A percentile compares a stretch with the other conserved stretches of the same genome.
Conservation (phyloP, 257 asterid genomes). For the Scutellaria galericulata region DNA sequence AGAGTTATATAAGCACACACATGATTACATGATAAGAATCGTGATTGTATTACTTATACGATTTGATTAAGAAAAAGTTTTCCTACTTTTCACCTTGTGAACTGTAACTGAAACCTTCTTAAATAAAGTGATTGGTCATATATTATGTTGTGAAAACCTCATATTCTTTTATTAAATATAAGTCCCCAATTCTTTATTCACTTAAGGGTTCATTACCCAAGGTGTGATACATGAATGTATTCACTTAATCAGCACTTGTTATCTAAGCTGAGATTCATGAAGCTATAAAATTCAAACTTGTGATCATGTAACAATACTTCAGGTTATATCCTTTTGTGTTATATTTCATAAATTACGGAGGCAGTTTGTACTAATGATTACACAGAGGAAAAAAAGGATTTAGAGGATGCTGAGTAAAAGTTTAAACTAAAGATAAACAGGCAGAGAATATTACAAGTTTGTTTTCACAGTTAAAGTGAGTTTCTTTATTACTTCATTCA, state of each 20-base stretch:
- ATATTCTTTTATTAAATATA: not conserved
- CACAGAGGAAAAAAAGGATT: not conserved
- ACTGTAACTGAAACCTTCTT: not conserved
- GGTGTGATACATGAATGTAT: conserved; percentile 8
- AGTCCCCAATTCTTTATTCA: not conserved
- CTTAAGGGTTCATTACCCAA: not conserved
- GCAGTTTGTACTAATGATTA: conserved; percentile 10
- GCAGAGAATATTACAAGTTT: not conserved
- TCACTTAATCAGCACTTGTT: not conserved
- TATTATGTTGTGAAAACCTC: conserved; percentile 5
- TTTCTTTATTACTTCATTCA: not conserved
- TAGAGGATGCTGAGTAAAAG: not conserved
- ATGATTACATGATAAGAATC: not conserved
- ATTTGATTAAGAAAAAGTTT: not conserved
- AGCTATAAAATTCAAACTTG: not conserved
- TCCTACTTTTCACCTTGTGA: not conserved
- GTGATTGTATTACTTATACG: not conserved
- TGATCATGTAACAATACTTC: not conserved
- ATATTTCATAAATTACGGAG: conserved; percentile 1
- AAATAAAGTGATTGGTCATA: not conserved
- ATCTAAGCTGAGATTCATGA: not conserved
- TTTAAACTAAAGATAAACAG: not conserved
- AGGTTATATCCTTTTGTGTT: not conserved
- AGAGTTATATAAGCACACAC: not conserved
- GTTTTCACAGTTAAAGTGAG: not conserved